These are phyloP conservation scores for Exsudoporus frostii DNA, from an alignment of 768 basidiomycete genomes.

Conservation along the genomic window DNA sequence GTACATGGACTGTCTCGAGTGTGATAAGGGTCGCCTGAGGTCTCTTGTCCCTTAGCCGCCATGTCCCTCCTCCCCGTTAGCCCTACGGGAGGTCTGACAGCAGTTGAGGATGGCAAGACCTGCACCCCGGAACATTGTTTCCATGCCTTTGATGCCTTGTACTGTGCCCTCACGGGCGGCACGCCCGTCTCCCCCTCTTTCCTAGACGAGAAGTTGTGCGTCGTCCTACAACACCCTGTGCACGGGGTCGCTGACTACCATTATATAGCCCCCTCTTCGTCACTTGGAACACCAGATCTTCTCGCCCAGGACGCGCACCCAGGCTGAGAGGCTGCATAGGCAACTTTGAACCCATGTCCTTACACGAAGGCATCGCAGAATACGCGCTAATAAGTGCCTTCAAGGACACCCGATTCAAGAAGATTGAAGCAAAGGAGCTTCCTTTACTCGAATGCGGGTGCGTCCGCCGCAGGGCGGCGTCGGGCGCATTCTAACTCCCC, in stretches of 20 bases:
- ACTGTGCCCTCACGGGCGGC: slow-evolving; percentile 61
- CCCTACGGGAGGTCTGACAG: slow-evolving; percentile 39
- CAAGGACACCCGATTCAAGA: slow-evolving; percentile 80
- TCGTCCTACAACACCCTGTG: slow-evolving; percentile 14
- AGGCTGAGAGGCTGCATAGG: slow-evolving; percentile 93
- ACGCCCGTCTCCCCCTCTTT: slow-evolving; percentile 61
- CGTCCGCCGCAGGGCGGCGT: slow-evolving; percentile 28
- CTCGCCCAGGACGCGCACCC: slow-evolving; percentile 55
- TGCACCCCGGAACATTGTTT: slow-evolving; percentile 78
- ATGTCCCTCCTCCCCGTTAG: slow-evolving; percentile 60
- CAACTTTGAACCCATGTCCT: slow-evolving; percentile 74
- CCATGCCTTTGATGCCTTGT: slow-evolving; percentile 77
- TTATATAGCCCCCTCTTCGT: slow-evolving; percentile 74
- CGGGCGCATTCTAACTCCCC: neutral
- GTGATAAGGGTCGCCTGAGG: slow-evolving; percentile 3
- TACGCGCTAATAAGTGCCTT: slow-evolving; percentile 93
- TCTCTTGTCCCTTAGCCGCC: slow-evolving; percentile 25
- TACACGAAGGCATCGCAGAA: slow-evolving; percentile 77
- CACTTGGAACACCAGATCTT: slow-evolving; percentile 84
- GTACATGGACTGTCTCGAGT: neutral
- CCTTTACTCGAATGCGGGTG: slow-evolving; percentile 84
- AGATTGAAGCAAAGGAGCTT: slow-evolving; percentile 75
- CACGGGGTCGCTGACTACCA: slow-evolving; percentile 4
- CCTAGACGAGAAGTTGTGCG: slow-evolving; percentile 76
- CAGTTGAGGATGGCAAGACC: slow-evolving; percentile 40